Base-by-base conservation (phyloP, 2,329 filamentous ascomycete species). In the Diaporthe humulicola region DNA sequence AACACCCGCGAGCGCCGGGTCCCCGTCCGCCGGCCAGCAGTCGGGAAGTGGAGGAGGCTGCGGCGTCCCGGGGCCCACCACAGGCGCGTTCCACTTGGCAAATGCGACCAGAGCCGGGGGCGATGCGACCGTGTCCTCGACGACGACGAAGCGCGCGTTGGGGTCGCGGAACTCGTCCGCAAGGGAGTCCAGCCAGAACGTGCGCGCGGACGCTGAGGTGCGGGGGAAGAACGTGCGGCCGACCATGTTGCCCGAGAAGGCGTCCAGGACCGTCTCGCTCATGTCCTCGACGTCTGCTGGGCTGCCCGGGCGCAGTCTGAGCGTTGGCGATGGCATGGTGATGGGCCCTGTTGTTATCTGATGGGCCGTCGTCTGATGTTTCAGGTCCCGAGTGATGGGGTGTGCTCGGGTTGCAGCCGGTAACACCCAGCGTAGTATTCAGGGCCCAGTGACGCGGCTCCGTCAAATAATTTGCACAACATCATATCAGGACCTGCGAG, bases 71-170 rank as follows among this genome's bases (percentile, higher is more conserved):
- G 83, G 83, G 3, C 81, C 78, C 22, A 45, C 28, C 10, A 81
- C 77, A 8, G 78, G 77, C 14, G 38, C 45, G 40, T 72, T 54
- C 89, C 89, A 90, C 77, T 89, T 88, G 6, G 85, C 84, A 73
- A 87, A 88, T 0, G 85, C 86, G 33, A 89, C 78, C 2, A 88
- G 74, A 1, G 79, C 77, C 45, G n/a, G 77, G 71, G n/a, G 76
- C 17, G 73, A 71, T 22, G 81, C 52, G 10, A 36, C 60, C 19
- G 40, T 36, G 66, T 86, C 84, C 7, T 82, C 81, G 10, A 87
- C 79, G 38, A 86, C 85, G 7, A 88, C 76, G 30, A 87, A 81
- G 33, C 85, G 82, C 4, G 82, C 81, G 38, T 81, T 74, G 0
- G 85, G 81, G n/a, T 86, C 80, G 1, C 77, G 69, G 1, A 90